Percentiles rank a stretch among this genome's conserved stretches.
phyloP scores from a whole-genome alignment of 352 stramenopile genomes.

The Aphanomyces stellatus region DNA sequence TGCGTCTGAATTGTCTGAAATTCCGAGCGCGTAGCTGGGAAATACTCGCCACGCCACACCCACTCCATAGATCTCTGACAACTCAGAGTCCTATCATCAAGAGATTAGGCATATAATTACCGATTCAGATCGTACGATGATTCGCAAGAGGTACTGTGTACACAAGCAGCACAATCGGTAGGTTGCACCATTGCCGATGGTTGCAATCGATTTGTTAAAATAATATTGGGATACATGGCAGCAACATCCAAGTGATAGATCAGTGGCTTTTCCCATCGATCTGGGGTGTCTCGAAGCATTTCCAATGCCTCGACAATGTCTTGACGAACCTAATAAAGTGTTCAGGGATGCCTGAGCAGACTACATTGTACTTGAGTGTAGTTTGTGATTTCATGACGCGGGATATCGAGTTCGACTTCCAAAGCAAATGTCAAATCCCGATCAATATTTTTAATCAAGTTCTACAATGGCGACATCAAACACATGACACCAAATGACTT shows the following conservation, averaged over 20 bases:
- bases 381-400: conserved; percentile 86
- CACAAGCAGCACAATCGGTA: conserved; percentile 92
- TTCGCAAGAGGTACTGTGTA: conserved; percentile 85
- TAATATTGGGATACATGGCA: conserved; percentile 99
- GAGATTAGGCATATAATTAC: not conserved
- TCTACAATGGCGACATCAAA: too few species aligned
- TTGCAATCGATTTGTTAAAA: conserved; percentile 98
- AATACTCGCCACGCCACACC: conserved; percentile 97
- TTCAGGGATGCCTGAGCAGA: too few species aligned
- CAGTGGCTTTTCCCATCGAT: conserved; percentile 85
- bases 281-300: conserved; percentile 89
- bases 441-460: conserved; percentile 97
- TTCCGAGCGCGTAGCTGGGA: conserved; percentile 88
- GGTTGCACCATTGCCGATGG: conserved; percentile 95
- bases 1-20: conserved; percentile 96
- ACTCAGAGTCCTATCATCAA: conserved; percentile 51
- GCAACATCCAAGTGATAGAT: conserved; percentile 99
- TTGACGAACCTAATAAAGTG: conserved; percentile 39
- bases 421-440: conserved; percentile 95
- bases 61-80: conserved; percentile 98
- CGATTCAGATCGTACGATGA: conserved; percentile 21
- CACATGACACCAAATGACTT: not conserved
- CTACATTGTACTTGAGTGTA: conserved; percentile 60
- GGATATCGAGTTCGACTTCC: conserved; percentile 86
- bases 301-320: conserved; percentile 93